phyloP scores from a whole-genome alignment of 805 yeast genomes.

The Yamadazyma scolyti region DNA sequence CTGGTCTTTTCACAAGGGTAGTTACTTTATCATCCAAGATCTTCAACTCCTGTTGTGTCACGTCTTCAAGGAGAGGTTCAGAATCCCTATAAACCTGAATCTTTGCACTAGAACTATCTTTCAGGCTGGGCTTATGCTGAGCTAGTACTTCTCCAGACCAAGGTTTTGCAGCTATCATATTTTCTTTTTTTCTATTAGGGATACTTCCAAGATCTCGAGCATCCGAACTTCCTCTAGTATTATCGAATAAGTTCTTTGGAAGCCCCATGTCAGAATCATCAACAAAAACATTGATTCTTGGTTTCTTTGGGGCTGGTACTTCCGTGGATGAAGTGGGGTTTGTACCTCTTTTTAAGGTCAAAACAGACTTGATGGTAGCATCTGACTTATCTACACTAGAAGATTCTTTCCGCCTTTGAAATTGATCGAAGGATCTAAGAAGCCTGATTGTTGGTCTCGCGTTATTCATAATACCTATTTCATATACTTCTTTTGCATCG shows the following conservation, averaged over 20 bases:
- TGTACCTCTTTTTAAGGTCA: slow-evolving; percentile 36
- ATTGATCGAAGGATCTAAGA: slow-evolving; percentile 36
- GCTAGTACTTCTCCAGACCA: slow-evolving; percentile 64
- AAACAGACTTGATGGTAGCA: slow-evolving; percentile 11
- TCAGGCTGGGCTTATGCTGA: slow-evolving; percentile 27
- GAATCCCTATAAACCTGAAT: slow-evolving; percentile 24
- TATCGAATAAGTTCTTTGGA: slow-evolving; percentile 19
- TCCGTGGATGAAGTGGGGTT: slow-evolving; percentile 8
- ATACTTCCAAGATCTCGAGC: slow-evolving; percentile 52
- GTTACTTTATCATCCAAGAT: slow-evolving; percentile 17
- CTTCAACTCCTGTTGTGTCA: slow-evolving; percentile 5
- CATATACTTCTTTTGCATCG: slow-evolving; percentile 60
- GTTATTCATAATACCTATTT: slow-evolving; percentile 50
- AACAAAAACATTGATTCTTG: slow-evolving; percentile 39
- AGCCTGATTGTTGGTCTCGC: slow-evolving; percentile 62
- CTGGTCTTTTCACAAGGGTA: slow-evolving; percentile 50
- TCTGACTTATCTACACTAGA: slow-evolving; percentile 9
- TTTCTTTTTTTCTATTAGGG: slow-evolving; percentile 59
- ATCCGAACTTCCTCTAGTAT: slow-evolving; percentile 15
- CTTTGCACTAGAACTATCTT: slow-evolving; percentile 27
- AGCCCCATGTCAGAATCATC: slow-evolving; percentile 23
- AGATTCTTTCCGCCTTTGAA: slow-evolving; percentile 34
- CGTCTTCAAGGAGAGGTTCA: slow-evolving; percentile 2
- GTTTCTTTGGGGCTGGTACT: slow-evolving; percentile 8
- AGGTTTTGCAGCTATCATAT: slow-evolving; percentile 47